Base-by-base conservation (phyloP, 2,329 filamentous ascomycete genomes). In the Pseudophaeomoniella oleicola region DNA sequence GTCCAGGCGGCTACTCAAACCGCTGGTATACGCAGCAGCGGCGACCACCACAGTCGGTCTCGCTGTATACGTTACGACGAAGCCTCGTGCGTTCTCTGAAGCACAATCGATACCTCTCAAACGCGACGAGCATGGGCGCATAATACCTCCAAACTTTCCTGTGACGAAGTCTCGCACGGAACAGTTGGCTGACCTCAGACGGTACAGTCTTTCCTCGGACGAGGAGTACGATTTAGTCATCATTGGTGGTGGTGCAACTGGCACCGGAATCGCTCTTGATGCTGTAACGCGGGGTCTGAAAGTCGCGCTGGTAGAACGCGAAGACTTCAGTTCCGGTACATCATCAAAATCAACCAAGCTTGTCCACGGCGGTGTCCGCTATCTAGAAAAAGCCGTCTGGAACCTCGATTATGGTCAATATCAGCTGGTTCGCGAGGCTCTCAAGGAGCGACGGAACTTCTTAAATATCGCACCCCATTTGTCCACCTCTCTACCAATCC, bases 261-360 rank as follows among this genome's bases (percentile, higher is more conserved):
- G 82, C 10, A 71, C 81, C 4, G 82, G 82, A 16, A 84, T 90
- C 48, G 82, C 83, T 10, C 70, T 90, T 32, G 82, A 90, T 57
- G 82, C 82, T 19, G 79, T 76, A 15, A 87, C 82, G 2, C 71
- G 82, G 46, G 82, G 82, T 2, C 62, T 88, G 49, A 83, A 77
- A 59, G 82, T 90, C 40, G 82, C 83, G 10, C 61, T 87, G 35
- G 80, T 90, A 12, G 82, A 90, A 61, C 69, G 81, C 42, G 83
- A 88, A 55, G 82, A 90, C 58, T 90, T 88, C 55, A 78, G 78
- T 48, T 71, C 78, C 42, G 82, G 83, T 19, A 88, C 82, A 30
- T 86, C 80, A 63, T 84, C 78, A 57, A 88, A 88, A 64, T 86
- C 80, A 62, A 90, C 82, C 34, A 90, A 90, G 60, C 68, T 90